Conservation (phyloP, 176 grass and related monocot species). For the Ensete glaucum region DNA sequence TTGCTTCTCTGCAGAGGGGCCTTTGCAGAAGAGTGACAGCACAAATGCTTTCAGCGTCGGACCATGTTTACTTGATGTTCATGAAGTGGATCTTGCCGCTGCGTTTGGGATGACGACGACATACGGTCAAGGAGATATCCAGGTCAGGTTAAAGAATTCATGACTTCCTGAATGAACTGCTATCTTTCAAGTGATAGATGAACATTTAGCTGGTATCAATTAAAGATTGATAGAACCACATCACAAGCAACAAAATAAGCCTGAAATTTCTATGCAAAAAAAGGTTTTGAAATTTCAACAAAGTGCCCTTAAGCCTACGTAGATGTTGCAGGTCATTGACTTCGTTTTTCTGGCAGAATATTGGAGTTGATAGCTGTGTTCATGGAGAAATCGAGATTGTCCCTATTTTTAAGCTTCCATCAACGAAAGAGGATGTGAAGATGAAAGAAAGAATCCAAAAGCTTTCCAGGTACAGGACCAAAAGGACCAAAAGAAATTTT, state of each 20-base stretch:
- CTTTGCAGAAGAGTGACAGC: slow-evolving; percentile 58
- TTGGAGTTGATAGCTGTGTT: background rate
- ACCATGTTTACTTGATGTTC: slow-evolving; percentile 79
- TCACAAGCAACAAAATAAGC: too few species aligned
- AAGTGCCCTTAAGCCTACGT: too few species aligned
- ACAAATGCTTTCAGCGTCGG: slow-evolving; percentile 30
- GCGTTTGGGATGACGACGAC: slow-evolving; percentile 59
- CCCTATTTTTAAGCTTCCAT: background rate
- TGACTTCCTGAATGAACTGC: background rate
- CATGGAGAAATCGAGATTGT: background rate
- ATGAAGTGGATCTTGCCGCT: slow-evolving; percentile 61
- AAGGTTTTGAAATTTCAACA: too few species aligned
- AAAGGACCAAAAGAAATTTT: slow-evolving; percentile 10
- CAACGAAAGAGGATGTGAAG: background rate
- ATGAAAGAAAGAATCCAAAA: slow-evolving; percentile 4
- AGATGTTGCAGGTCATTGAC: background rate
- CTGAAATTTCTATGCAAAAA: too few species aligned
- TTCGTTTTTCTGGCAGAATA: background rate
- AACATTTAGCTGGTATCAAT: too few species aligned
- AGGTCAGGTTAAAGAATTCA: slow-evolving; percentile 32
- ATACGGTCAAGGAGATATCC: slow-evolving; percentile 85
- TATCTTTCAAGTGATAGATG: too few species aligned
- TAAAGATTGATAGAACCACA: too few species aligned
- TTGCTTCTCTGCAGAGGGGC: slow-evolving; percentile 46
- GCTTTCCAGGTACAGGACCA: slow-evolving; percentile 16